Percentiles rank a stretch among this genome's conserved stretches.
Conservation (phyloP, 148 eudicot species). For the Salicornia ramosissima region DNA sequence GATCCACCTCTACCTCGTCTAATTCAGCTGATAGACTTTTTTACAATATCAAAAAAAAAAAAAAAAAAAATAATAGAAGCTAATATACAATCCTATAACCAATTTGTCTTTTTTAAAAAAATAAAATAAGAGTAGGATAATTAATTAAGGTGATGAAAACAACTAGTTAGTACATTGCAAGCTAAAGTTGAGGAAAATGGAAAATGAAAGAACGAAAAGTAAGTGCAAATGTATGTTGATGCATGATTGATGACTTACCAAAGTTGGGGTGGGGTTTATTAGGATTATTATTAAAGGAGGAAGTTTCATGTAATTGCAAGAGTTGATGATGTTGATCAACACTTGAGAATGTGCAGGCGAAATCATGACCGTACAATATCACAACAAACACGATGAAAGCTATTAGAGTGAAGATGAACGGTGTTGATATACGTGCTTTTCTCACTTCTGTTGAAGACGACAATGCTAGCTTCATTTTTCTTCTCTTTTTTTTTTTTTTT, state of each 20-base stretch:
- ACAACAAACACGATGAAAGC: conserved; percentile 58
- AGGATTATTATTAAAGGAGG: too few species aligned
- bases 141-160: not conserved
- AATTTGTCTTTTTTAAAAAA: too few species aligned
- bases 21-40: too few species aligned
- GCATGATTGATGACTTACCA: too few species aligned
- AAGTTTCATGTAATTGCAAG: conserved; percentile 2
- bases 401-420: conserved; percentile 45
- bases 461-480: conserved; percentile 13
- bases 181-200: too few species aligned
- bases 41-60: too few species aligned
- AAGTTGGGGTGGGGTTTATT: conserved; percentile 1
- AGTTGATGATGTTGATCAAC: conserved; percentile 16
- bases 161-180: not conserved
- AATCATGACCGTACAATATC: conserved; percentile 57
- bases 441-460: conserved; percentile 20
- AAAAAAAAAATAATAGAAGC: too few species aligned
- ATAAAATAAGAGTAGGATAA: too few species aligned
- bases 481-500: not conserved
- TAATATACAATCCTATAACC: too few species aligned
- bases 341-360: conserved; percentile 47
- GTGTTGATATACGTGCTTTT: conserved; percentile 49
- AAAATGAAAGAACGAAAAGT: not conserved
- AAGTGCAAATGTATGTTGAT: too few species aligned
- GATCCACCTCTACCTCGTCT: too few species aligned